A percentile compares a stretch with the other conserved stretches of the same genome.
These are phyloP conservation scores for Harrya chromipes DNA, from an alignment of 768 basidiomycete genomes.

Conservation along the genomic window DNA sequence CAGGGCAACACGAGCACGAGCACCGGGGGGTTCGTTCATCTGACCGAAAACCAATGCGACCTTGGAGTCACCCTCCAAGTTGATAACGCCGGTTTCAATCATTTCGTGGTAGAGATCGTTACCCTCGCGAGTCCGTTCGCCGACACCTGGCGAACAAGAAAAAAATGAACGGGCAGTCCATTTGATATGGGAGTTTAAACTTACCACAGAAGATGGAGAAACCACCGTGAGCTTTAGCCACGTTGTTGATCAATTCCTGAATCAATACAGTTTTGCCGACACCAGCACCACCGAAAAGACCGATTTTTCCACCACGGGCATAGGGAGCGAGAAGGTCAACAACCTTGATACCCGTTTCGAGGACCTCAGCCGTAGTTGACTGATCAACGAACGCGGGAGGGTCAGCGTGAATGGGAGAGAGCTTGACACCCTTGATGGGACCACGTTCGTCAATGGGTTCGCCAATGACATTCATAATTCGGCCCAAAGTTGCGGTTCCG, in stretches of 20 bases:
- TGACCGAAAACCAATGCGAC: conserved; percentile 99
- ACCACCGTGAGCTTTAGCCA: conserved; percentile 99
- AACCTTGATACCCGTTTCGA: conserved; percentile 99
- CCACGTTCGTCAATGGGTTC: conserved; percentile 99
- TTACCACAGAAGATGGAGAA: conserved; percentile 98
- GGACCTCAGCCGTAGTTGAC: conserved; percentile 96
- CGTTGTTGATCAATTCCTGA: conserved; percentile 99
- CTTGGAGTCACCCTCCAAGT: conserved; percentile 99
- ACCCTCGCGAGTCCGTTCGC: conserved; percentile 99
- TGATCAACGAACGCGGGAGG: conserved; percentile 98
- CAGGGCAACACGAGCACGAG: conserved; percentile 99
- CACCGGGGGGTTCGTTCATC: conserved; percentile 99
- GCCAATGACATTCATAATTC: conserved; percentile 99
- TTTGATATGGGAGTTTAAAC: conserved; percentile 18
- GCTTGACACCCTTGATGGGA: conserved; percentile 94
- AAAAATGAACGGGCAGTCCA: conserved; percentile 8
- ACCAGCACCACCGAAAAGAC: conserved; percentile 99
- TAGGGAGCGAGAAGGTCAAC: conserved; percentile 99
- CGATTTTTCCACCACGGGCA: conserved; percentile 99
- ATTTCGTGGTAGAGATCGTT: conserved; percentile 99
- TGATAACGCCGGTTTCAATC: conserved; percentile 99
- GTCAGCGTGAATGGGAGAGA: conserved; percentile 93
- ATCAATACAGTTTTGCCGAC: conserved; percentile 99
- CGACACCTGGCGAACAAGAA: conserved; percentile 67
- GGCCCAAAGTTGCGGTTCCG: conserved; percentile 89